Evolutionary conservation across 2,329 filamentous ascomycete species (phyloP).

Genomic region (Neocucurbitaria cava): DNA sequence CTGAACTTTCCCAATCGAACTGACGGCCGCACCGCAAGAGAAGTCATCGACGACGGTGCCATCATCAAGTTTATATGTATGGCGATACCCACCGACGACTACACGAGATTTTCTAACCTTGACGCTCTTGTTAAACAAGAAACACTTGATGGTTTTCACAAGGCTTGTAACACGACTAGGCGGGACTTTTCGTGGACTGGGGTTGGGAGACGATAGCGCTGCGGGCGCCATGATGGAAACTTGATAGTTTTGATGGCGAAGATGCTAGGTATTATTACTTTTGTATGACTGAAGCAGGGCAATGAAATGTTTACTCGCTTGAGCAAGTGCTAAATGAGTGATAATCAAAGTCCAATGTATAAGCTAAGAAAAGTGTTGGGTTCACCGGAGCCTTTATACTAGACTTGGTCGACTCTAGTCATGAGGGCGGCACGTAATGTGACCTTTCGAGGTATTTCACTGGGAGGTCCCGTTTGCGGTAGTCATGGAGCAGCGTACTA

Average conservation of each 20-base stretch:
- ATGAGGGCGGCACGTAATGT: slow-evolving; percentile 5
- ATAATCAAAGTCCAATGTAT: background rate
- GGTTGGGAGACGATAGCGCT: background rate
- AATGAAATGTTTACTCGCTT: background rate
- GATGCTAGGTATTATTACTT: background rate
- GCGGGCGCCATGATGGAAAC: slow-evolving; percentile 5
- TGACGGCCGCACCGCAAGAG: slow-evolving; percentile 75
- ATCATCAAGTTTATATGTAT: slow-evolving; percentile 55
- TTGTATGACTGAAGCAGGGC: background rate
- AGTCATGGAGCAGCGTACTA: slow-evolving; percentile 12
- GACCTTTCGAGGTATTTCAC: slow-evolving; percentile 12
- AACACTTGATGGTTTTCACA: background rate
- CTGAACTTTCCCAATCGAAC: slow-evolving; percentile 73
- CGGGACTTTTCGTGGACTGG: background rate
- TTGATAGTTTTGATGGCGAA: background rate
- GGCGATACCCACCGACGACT: background rate
- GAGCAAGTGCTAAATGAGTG: background rate
- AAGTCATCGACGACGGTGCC: slow-evolving; percentile 63
- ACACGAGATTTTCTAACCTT: background rate
- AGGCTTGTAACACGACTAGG: background rate
- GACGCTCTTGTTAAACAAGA: background rate
- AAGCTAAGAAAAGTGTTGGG: background rate
- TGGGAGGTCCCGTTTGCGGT: slow-evolving; percentile 11
- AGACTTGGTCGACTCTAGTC: slow-evolving; percentile 7
- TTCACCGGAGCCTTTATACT: slow-evolving; percentile 15